A percentile compares a stretch with the other conserved stretches of the same genome.
Evolutionary conservation across 148 eudicot genomes (phyloP).

Genomic region (Rhododendron williamsianum): DNA sequence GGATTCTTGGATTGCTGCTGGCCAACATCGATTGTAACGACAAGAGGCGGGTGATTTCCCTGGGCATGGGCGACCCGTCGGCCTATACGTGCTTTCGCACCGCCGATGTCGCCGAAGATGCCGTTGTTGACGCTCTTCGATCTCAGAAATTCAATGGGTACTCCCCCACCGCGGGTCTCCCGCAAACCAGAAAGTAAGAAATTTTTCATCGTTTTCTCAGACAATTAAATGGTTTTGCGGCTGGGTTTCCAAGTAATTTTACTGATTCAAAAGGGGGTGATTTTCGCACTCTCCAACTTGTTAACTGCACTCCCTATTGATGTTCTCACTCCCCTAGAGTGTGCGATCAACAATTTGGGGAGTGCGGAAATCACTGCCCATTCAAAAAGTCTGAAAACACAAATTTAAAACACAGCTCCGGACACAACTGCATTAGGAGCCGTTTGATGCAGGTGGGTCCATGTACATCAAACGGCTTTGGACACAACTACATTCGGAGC

Average conservation of each 20-base stretch:
- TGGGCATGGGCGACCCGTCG: conserved; percentile 94
- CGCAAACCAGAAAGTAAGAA: conserved; percentile 67
- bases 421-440: too few species aligned
- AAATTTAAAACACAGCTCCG: too few species aligned
- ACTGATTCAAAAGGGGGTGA: not conserved
- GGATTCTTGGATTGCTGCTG: conserved; percentile 65
- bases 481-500: too few species aligned
- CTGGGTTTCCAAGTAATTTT: not conserved
- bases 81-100: conserved; percentile 70
- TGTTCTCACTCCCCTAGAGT: too few species aligned
- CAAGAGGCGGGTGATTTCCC: conserved; percentile 41
- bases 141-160: conserved; percentile 77
- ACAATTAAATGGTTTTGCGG: not conserved
- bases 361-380: too few species aligned
- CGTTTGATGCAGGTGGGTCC: too few species aligned
- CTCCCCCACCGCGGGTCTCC: conserved; percentile 83
- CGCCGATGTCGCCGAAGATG: conserved; percentile 34
- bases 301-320: too few species aligned
- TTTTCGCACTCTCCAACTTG: too few species aligned
- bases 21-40: conserved; percentile 39
- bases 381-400: too few species aligned
- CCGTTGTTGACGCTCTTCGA: conserved; percentile 45
- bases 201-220: not conserved
- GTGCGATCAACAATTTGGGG: too few species aligned
- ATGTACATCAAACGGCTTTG: too few species aligned